Evolutionary conservation across 768 basidiomycete species (phyloP).

Genomic region (Pleurotus citrinopileatus): DNA sequence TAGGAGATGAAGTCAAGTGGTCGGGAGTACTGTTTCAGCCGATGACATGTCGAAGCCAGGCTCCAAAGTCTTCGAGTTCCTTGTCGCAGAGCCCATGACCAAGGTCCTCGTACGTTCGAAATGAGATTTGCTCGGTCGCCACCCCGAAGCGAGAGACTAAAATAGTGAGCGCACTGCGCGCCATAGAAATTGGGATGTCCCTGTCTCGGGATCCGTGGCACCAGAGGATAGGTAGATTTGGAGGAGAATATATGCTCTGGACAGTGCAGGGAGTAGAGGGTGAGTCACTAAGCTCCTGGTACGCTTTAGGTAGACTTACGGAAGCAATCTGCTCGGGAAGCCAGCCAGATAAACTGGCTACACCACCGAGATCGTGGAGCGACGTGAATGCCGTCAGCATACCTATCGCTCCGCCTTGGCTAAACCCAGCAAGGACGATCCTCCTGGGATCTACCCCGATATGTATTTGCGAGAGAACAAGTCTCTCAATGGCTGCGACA

Average conservation of each 20-base stretch:
- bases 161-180: constrained; percentile 29
- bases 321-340: constrained; percentile 34
- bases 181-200: constrained; percentile 34
- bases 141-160: constrained; percentile 25
- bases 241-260: constrained; percentile 31
- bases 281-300: not conserved
- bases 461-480: constrained; percentile 36
- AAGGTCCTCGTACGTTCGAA: constrained; percentile 28
- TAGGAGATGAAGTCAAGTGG: not conserved
- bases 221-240: constrained; percentile 38
- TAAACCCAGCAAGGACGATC: constrained; percentile 40
- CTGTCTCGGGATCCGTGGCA: constrained; percentile 36
- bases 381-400: constrained; percentile 37
- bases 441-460: constrained; percentile 30
- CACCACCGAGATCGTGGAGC: constrained; percentile 39
- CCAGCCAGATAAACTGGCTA: constrained; percentile 44
- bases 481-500: constrained; percentile 29
- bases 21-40: not conserved
- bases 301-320: constrained; percentile 19
- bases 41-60: constrained; percentile 21
- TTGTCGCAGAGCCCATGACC: constrained; percentile 30
- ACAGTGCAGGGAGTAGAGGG: constrained; percentile 2
- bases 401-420: constrained; percentile 39
- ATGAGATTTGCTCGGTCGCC: constrained; percentile 16
- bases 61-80: constrained; percentile 29